A percentile compares a stretch with the other conserved stretches of the same genome.
Evolutionary conservation across 345 rosid genomes (phyloP).

Genomic region (Leavenworthia alabamica): DNA sequence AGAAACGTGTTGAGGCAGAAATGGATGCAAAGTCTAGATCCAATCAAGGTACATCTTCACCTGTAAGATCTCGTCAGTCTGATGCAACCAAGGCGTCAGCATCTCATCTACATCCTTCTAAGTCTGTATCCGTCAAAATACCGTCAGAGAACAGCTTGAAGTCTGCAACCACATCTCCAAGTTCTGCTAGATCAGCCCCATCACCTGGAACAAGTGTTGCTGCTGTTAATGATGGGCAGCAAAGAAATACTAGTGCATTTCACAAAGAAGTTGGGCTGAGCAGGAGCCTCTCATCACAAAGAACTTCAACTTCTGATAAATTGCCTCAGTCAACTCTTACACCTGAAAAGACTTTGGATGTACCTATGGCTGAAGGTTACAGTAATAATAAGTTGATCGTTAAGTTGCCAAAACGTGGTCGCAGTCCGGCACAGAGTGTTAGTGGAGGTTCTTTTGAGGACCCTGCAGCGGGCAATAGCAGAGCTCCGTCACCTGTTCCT

Average conservation of each 20-base stretch:
- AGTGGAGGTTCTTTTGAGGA: slow-evolving; percentile 78
- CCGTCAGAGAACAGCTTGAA: slow-evolving; percentile 47
- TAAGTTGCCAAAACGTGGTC: slow-evolving; percentile 64
- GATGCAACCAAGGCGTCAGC: slow-evolving; percentile 58
- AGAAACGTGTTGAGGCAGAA: slow-evolving; percentile 94
- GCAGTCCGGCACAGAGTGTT: slow-evolving; percentile 69
- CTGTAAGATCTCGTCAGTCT: slow-evolving; percentile 53
- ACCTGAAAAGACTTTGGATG: slow-evolving; percentile 52
- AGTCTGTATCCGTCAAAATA: slow-evolving; percentile 46
- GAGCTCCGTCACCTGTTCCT: slow-evolving; percentile 55
- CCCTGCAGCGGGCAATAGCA: slow-evolving; percentile 44
- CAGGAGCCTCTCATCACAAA: slow-evolving; percentile 45
- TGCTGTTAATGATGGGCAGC: slow-evolving; percentile 48
- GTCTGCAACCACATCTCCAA: slow-evolving; percentile 47
- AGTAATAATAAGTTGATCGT: slow-evolving; percentile 62
- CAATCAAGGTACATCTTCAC: slow-evolving; percentile 61
- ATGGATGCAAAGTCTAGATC: slow-evolving; percentile 80
- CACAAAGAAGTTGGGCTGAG: slow-evolving; percentile 49
- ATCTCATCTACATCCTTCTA: slow-evolving; percentile 53
- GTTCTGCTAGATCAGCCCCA: slow-evolving; percentile 43
- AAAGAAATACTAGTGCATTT: slow-evolving; percentile 34
- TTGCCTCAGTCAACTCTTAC: slow-evolving; percentile 39
- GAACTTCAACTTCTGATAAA: slow-evolving; percentile 50
- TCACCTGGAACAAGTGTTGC: slow-evolving; percentile 37
- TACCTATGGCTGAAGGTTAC: slow-evolving; percentile 46